A percentile compares a stretch with the other conserved stretches of the same genome.
Evolutionary conservation across 345 rosid species (phyloP).

Genomic region (Gossypium ekmanianum): DNA sequence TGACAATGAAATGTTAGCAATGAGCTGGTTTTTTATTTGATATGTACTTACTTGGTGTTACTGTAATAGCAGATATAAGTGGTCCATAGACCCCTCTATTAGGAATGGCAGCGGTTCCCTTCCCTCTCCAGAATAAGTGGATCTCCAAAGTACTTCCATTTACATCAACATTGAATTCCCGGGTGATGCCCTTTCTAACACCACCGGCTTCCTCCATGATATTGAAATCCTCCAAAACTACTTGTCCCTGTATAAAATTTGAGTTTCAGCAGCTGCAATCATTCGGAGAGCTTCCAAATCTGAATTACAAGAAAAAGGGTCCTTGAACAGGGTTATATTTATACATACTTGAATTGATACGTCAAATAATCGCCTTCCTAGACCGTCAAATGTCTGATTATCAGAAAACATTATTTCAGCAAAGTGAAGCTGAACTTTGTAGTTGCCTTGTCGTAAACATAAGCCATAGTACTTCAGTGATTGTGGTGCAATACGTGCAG

Average conservation of each 20-base stretch:
- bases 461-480: conserved; percentile 83
- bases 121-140: conserved; percentile 71
- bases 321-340: neutral
- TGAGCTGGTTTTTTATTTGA: neutral
- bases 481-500: conserved; percentile 64
- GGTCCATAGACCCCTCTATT: conserved; percentile 72
- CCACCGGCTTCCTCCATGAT: conserved; percentile 73
- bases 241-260: conserved; percentile 44
- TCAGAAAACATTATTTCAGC: conserved; percentile 75
- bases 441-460: conserved; percentile 55
- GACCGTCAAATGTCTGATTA: conserved; percentile 48
- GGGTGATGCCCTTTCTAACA: conserved; percentile 37
- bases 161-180: conserved; percentile 32
- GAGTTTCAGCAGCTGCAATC: neutral
- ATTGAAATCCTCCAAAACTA: conserved; percentile 51
- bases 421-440: conserved; percentile 69
- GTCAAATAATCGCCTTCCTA: conserved; percentile 69
- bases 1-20: neutral
- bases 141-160: conserved; percentile 74
- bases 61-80: conserved; percentile 72
- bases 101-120: conserved; percentile 76
- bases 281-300: neutral
- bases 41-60: conserved; percentile 63
- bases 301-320: neutral
- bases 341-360: conserved; percentile 67